Base-by-base conservation (phyloP, 306 rosid species). In the Sindora glabra region DNA sequence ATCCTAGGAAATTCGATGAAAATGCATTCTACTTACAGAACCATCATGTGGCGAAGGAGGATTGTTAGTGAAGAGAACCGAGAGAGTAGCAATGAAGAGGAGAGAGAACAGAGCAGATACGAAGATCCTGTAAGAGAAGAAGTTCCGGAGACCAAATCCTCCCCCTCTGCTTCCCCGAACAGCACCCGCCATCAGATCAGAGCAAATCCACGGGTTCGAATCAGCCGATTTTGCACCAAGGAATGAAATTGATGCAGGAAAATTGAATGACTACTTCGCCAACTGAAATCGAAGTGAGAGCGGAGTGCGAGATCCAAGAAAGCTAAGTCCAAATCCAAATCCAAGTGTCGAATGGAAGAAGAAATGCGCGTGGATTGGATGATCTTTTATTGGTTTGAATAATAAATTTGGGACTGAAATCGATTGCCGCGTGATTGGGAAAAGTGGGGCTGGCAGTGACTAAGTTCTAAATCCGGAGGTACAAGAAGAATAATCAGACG, bases 51-150 rank as follows among this genome's bases (percentile, higher is more conserved):
- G 57, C 6, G 90, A 69, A 22, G 94, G 77, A 1, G 94, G 97
- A 56, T 84, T 84, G 16, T 85, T 78, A 30, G 85, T 74, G 70
- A 89, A 70, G 40, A 94, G 69, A 9, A 89, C 87, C 13, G 94
- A 82, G 10, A 94, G 86, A 13, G 99, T 94, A 16, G 97, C 97
- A 38, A 94, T 18, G 83, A 94, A 94, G 56, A 94, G 94, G 39
- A 94, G 87, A 33, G 89, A 82, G 47, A 94, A 82, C 79, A 86
- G 75, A 3, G 97, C 97, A 29, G 99, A 94, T 56, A 94, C 84
- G 78, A 94, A 94, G 90, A 94, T 84, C 91, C 97, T 82, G 76
- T 82, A 89, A 0, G 99, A 89, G 85, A 89, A 94, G 79, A 86
- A 76, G 84, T 87, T 83, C 41, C 90, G 89, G 40, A 84, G 64